A percentile compares a stretch with the other conserved stretches of the same genome.
These are phyloP conservation scores for Cercospora sesami DNA, from an alignment of 2,329 filamentous ascomycete genomes.

Conservation along the genomic window DNA sequence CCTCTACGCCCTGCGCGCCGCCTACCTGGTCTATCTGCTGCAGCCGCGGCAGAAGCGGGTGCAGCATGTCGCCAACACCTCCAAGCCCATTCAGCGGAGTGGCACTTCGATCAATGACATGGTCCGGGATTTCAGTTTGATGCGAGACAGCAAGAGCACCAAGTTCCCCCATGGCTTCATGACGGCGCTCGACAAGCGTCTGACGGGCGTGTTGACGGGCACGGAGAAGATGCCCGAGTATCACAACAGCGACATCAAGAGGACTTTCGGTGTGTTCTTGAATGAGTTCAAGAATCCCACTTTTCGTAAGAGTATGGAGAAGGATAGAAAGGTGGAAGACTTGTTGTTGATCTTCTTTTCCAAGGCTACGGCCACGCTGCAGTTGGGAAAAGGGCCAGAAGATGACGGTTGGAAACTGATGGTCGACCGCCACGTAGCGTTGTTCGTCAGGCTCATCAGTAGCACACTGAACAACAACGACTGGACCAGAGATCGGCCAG, in stretches of 20 bases:
- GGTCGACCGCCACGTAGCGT: conserved; percentile 89
- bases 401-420: conserved; percentile 90
- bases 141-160: conserved; percentile 68
- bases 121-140: conserved; percentile 78
- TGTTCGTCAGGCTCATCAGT: conserved; percentile 86
- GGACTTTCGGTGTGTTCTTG: conserved; percentile 91
- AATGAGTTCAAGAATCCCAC: conserved; percentile 86
- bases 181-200: conserved; percentile 70
- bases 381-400: conserved; percentile 70
- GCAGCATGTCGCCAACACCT: conserved; percentile 70
- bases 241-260: conserved; percentile 84
- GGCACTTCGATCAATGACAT: conserved; percentile 76
- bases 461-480: conserved; percentile 79
- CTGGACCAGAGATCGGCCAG: conserved; percentile 79
- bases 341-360: conserved; percentile 95
- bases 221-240: conserved; percentile 84
- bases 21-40: conserved; percentile 88
- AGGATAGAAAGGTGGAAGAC: conserved; percentile 89
- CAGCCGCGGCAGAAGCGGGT: conserved; percentile 87
- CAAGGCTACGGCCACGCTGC: conserved; percentile 85
- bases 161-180: conserved; percentile 72
- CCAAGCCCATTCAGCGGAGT: conserved; percentile 64
- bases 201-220: conserved; percentile 77
- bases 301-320: conserved; percentile 89
- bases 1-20: conserved; percentile 83